These are phyloP conservation scores for Herpetomonas tarakana DNA, from an alignment of 208 protist species.

Conservation along the genomic window DNA sequence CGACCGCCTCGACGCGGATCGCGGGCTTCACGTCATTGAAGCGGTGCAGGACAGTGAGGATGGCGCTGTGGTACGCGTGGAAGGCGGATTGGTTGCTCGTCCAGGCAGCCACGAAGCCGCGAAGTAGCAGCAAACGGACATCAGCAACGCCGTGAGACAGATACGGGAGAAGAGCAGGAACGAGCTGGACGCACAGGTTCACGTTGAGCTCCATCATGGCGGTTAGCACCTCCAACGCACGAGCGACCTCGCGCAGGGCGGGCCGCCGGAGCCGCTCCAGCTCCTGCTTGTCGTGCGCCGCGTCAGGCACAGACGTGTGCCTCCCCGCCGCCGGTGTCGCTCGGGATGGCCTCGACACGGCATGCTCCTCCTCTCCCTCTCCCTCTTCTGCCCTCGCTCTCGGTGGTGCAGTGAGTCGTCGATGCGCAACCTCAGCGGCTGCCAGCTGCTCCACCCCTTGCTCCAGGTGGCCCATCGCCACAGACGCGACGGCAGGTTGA, in stretches of 20 bases:
- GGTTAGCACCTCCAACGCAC: conserved; percentile 41
- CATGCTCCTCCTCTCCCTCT: no score
- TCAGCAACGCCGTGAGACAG: conserved; percentile 43
- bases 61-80: conserved; percentile 19
- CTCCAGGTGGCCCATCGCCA: conserved; percentile 31
- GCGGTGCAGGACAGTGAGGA: conserved; percentile 30
- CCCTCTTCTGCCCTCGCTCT: no score
- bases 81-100: conserved; percentile 32
- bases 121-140: conserved; percentile 50
- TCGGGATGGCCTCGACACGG: no score
- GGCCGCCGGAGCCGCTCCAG: conserved; percentile 2
- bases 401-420: no score
- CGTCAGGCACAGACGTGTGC: neutral
- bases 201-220: conserved; percentile 45
- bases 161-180: conserved; percentile 30
- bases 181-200: conserved; percentile 34
- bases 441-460: conserved; percentile 29
- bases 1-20: conserved; percentile 48
- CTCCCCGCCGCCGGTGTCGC: neutral
- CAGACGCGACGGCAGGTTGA: conserved; percentile 41
- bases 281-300: conserved; percentile 4
- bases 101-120: conserved; percentile 43
- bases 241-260: conserved; percentile 22
- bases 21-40: conserved; percentile 44
- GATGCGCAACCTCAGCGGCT: conserved; percentile 12